Percentiles rank a stretch among this genome's conserved stretches.
Conservation (phyloP, 2,329 filamentous ascomycete genomes). For the Pseudogymnoascus sp. region DNA sequence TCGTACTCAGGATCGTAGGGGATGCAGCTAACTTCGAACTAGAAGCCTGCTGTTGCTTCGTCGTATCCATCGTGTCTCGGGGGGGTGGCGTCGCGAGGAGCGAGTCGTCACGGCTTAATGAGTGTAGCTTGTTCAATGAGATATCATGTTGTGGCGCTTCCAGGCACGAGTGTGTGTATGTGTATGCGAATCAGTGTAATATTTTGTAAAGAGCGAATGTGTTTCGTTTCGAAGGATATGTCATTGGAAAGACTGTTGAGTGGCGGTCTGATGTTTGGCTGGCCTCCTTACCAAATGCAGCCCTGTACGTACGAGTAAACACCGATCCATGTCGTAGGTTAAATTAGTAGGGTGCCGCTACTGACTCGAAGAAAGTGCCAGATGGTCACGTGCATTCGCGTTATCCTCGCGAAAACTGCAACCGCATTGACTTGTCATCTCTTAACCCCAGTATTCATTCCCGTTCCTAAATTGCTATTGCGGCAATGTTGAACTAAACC, state of each 20-base stretch:
- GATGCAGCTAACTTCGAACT: not conserved
- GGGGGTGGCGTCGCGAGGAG: not conserved
- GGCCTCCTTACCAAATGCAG: conserved; percentile 8
- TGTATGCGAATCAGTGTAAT: not conserved
- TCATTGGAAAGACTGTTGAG: conserved; percentile 4
- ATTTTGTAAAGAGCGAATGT: not conserved
- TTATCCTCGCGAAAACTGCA: conserved; percentile 5
- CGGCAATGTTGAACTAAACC: not conserved
- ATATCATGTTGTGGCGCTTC: conserved; percentile 5
- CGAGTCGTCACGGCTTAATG: not conserved
- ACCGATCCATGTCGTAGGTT: conserved; percentile 8
- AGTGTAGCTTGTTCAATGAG: not conserved
- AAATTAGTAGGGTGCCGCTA: conserved; percentile 8
- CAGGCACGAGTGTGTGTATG: not conserved
- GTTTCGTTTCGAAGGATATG: not conserved
- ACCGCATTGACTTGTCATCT: conserved; percentile 1
- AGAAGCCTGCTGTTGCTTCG: not conserved
- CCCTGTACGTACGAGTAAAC: conserved; percentile 4
- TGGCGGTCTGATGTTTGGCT: conserved; percentile 7
- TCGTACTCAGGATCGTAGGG: not conserved
- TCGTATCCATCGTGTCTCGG: conserved; percentile 8
- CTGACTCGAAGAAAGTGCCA: not conserved
- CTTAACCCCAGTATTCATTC: not conserved
- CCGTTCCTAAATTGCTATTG: not conserved
- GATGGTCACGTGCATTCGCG: not conserved